Conservation (phyloP, 306 rosid species). For the Gastrolobium villosum region DNA sequence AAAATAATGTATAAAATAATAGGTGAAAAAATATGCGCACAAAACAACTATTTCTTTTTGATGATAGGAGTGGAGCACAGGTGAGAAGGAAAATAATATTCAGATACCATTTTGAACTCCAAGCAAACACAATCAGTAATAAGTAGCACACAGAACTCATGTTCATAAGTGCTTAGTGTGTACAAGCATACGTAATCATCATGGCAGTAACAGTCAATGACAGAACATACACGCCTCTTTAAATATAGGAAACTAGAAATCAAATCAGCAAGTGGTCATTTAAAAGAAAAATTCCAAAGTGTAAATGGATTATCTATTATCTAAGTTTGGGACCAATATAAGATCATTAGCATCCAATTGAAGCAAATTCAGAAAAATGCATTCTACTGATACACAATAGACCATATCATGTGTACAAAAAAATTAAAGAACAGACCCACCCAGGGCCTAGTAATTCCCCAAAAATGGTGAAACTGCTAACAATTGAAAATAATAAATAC, state of each 20-base stretch:
- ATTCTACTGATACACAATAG: background rate
- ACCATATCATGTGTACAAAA: background rate
- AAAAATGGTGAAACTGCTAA: background rate
- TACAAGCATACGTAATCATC: background rate
- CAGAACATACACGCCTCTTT: background rate
- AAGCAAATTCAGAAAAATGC: background rate
- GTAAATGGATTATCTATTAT: background rate
- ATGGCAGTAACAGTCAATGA: background rate
- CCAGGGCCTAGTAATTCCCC: background rate
- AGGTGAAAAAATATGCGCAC: no score
- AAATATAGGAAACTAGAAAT: background rate
- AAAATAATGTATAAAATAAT: background rate
- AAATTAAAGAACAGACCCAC: background rate
- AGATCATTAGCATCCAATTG: background rate
- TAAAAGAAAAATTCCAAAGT: background rate
- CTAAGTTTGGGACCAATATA: background rate
- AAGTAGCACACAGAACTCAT: background rate
- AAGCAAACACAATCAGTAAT: background rate
- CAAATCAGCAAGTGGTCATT: background rate
- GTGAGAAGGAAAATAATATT: background rate
- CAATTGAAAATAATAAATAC: background rate
- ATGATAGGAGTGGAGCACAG: background rate
- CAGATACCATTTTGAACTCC: slow-evolving; percentile 7
- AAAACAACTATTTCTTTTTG: background rate
- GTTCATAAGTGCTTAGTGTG: background rate